Conservation (phyloP, 352 stramenopile species). For the Albugo candida region DNA sequence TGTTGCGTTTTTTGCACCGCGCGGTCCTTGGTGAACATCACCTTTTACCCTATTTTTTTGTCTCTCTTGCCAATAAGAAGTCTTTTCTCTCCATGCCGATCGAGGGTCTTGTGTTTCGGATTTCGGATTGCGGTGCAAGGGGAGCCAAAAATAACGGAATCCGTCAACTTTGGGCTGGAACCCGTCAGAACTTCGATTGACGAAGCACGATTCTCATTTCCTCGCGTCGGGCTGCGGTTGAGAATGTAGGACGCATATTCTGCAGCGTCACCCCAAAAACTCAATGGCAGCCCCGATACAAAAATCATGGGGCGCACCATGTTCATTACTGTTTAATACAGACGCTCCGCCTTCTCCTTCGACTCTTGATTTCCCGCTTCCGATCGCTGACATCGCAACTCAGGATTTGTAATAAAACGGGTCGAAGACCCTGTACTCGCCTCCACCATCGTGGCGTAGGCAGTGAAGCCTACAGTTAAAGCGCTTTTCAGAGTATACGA, state of each 20-base stretch:
- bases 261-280: slow-evolving; percentile 2
- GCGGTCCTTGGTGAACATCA: no score
- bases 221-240: background rate
- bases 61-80: no score
- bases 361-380: slow-evolving; percentile 8
- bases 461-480: background rate
- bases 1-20: no score
- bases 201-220: background rate
- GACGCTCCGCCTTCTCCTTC: slow-evolving; percentile 18
- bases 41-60: no score
- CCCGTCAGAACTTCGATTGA: slow-evolving; percentile 5
- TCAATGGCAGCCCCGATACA: slow-evolving; percentile 8
- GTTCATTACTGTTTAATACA: slow-evolving; percentile 15
- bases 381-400: slow-evolving; percentile 10
- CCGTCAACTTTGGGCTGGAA: no score
- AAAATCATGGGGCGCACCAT: slow-evolving; percentile 16
- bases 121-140: slow-evolving; percentile 3
- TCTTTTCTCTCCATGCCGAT: no score
- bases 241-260: background rate
- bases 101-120: background rate
- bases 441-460: slow-evolving; percentile 3
- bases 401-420: slow-evolving; percentile 12
- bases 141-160: slow-evolving; percentile 4
- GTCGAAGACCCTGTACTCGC: slow-evolving; percentile 11
- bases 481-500: background rate